Percentiles rank a stretch among this genome's conserved stretches.
Conservation (phyloP, 768 basidiomycete species). For the Tephrocybe sp. region DNA sequence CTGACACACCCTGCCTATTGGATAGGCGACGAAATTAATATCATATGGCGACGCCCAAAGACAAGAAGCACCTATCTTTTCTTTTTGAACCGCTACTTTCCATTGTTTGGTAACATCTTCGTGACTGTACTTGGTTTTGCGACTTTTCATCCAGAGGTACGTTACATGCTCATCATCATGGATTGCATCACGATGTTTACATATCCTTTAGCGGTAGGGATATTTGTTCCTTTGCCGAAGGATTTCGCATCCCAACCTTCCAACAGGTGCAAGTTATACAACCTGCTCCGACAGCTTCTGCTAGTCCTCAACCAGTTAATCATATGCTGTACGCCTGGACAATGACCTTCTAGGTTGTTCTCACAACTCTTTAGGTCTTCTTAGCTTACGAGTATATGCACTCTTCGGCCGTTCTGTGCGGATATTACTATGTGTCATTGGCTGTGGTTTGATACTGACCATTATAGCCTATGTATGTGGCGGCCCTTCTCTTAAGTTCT, state of each 20-base stretch:
- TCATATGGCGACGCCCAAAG: conserved; percentile 43
- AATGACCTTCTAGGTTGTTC: neutral
- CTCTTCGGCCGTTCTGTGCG: conserved; percentile 41
- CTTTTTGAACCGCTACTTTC: conserved; percentile 48
- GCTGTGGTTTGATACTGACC: conserved; percentile 27
- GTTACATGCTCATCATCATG: conserved; percentile 8
- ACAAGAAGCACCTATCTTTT: conserved; percentile 40
- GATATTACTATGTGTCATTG: conserved; percentile 34
- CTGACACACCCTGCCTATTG: conserved; percentile 1
- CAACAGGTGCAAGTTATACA: conserved; percentile 38
- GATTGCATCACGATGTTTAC: no score
- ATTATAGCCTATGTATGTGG: conserved; percentile 34
- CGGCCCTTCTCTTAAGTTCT: conserved; percentile 16
- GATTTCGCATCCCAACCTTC: no score
- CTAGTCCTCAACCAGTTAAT: conserved; percentile 43
- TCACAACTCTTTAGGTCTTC: conserved; percentile 29
- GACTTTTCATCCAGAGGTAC: conserved; percentile 22
- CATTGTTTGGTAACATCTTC: conserved; percentile 37
- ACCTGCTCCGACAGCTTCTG: conserved; percentile 37
- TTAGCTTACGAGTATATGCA: conserved; percentile 48
- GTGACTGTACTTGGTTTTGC: conserved; percentile 29
- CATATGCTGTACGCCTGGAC: conserved; percentile 38
- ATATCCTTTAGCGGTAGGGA: neutral
- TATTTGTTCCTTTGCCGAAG: neutral
- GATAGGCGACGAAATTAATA: conserved; percentile 36